phyloP scores from a whole-genome alignment of 257 asterid species.

The Anisodus tanguticus region DNA sequence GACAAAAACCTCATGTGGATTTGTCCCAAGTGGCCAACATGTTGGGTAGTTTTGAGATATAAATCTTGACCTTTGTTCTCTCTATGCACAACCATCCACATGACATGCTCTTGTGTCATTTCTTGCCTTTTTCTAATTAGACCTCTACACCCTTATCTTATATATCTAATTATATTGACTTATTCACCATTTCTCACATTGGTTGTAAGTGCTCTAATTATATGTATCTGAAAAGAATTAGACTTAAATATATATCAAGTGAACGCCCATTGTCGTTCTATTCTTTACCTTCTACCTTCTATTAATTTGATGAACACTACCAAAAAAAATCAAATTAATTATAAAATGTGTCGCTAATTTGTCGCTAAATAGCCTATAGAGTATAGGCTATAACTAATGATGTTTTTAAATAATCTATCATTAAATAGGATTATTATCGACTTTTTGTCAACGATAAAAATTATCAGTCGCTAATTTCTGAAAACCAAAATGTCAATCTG shows the following conservation, averaged over 20 bases:
- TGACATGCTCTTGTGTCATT: conserved; percentile 39
- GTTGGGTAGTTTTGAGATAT: conserved; percentile 38
- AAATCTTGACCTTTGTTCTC: conserved; percentile 36
- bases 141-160: not conserved
- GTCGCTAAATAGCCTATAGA: too few relatives aligned
- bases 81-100: conserved; percentile 35
- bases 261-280: too few relatives aligned
- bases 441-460: too few relatives aligned
- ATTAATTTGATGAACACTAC: not conserved
- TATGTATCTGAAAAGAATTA: too few relatives aligned
- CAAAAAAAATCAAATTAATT: too few relatives aligned
- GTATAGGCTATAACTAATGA: too few relatives aligned
- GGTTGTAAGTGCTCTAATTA: not conserved
- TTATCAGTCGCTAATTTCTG: too few relatives aligned
- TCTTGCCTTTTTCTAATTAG: conserved; percentile 16
- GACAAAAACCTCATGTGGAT: conserved; percentile 46
- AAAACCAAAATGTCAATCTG: not conserved
- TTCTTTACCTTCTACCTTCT: not conserved
- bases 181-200: not conserved
- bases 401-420: not conserved
- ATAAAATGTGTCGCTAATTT: too few relatives aligned
- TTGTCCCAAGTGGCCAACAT: conserved; percentile 42
- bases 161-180: not conserved
- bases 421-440: not conserved
- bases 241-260: too few relatives aligned